Evolutionary conservation across 2,329 filamentous ascomycete species (phyloP).

Genomic region (Thermoascus crustaceus): DNA sequence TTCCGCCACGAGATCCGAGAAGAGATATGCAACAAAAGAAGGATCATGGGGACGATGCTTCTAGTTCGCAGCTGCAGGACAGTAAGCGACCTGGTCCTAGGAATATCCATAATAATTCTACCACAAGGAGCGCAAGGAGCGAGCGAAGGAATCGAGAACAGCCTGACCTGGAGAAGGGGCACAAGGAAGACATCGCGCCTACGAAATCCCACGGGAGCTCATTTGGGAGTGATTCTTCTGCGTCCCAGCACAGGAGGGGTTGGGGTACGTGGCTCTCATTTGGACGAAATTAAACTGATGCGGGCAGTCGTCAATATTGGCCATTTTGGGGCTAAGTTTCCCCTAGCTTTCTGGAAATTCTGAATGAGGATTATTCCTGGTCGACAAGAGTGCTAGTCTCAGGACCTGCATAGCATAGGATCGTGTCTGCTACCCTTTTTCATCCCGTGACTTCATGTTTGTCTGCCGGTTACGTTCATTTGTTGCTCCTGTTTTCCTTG

Average conservation of each 20-base stretch:
- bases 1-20: background rate
- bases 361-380: too few species aligned
- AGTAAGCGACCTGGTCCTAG: too few species aligned
- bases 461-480: too few species aligned
- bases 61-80: background rate
- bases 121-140: too few species aligned
- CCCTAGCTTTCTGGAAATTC: background rate
- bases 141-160: too few species aligned
- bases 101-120: too few species aligned
- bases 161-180: too few species aligned
- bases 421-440: too few species aligned
- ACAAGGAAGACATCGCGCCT: constrained; percentile 3
- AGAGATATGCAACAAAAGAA: background rate
- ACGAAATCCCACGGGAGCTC: constrained; percentile 1
- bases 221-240: background rate
- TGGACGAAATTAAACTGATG: constrained; percentile 3
- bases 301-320: background rate
- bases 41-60: background rate
- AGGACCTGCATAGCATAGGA: too few species aligned
- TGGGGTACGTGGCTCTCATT: constrained; percentile 8
- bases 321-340: background rate
- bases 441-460: too few species aligned
- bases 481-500: too few species aligned
- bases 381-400: too few species aligned
- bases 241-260: background rate